These are phyloP conservation scores for Macrotyloma uniflorum DNA, from an alignment of 306 rosid genomes.

Conservation along the genomic window DNA sequence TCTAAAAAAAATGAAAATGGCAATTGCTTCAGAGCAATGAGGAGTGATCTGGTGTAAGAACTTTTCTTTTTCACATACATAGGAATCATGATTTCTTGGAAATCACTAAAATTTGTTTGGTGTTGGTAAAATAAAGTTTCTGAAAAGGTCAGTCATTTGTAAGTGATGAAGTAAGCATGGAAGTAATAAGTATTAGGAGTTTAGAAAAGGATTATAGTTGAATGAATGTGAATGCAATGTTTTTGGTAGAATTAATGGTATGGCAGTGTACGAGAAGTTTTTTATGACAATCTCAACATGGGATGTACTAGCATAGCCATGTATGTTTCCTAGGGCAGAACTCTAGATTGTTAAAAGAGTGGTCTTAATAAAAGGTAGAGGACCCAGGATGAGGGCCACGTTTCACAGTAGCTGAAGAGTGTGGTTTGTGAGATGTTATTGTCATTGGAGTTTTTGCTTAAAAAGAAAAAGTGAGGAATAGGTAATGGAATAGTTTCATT, in stretches of 20 bases:
- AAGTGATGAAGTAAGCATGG: no score
- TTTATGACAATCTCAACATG: constrained; percentile 25
- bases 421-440: constrained; percentile 13
- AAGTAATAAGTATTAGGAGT: no score
- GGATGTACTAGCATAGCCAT: not conserved
- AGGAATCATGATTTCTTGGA: no score
- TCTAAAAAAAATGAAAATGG: not conserved
- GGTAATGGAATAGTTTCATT: not conserved
- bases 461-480: not conserved
- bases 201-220: no score
- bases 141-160: no score
- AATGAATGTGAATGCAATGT: not conserved
- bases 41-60: no score
- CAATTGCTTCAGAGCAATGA: no score
- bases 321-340: constrained; percentile 6
- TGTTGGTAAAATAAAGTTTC: no score
- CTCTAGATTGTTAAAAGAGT: constrained; percentile 15
- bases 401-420: not conserved
- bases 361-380: not conserved
- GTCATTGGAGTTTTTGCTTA: not conserved
- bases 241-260: not conserved
- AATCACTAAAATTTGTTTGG: no score
- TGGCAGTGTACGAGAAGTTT: not conserved
- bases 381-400: constrained; percentile 1
- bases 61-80: no score